Evolutionary conservation across 2,329 filamentous ascomycete species (phyloP).

Genomic region (Dothiorella sarmentorum): DNA sequence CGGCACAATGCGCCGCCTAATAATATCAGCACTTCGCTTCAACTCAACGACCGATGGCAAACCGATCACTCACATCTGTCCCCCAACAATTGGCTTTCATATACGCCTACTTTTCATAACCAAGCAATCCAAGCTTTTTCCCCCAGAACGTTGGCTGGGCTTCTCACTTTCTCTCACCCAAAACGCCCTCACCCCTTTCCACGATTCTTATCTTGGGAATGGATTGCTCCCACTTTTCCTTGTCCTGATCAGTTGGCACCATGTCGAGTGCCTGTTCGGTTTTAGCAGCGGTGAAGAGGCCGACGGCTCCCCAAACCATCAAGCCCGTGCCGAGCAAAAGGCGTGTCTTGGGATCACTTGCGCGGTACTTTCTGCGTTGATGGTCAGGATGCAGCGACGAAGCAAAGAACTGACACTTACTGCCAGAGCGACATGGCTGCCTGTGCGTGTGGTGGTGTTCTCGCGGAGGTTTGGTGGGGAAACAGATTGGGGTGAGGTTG

Average conservation of each 20-base stretch:
- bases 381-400: neutral
- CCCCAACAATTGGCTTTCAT: too few species aligned
- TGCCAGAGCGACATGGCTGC: constrained; percentile 36
- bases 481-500: constrained; percentile 7
- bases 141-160: constrained; percentile 53
- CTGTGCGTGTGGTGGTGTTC: neutral
- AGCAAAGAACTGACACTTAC: constrained; percentile 25
- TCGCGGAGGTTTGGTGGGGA: neutral
- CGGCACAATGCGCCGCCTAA: too few species aligned
- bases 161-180: constrained; percentile 51
- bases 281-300: constrained; percentile 69
- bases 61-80: too few species aligned
- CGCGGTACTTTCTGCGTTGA: constrained; percentile 56
- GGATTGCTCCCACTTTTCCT: constrained; percentile 59
- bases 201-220: constrained; percentile 62
- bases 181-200: constrained; percentile 35
- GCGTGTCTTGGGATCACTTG: constrained; percentile 67
- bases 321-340: constrained; percentile 69
- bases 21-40: too few species aligned
- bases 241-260: constrained; percentile 70
- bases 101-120: too few species aligned
- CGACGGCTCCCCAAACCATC: constrained; percentile 71
- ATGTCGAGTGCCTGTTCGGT: constrained; percentile 72
- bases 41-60: too few species aligned
- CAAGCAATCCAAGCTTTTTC: too few species aligned